Percentiles rank a stretch among this genome's conserved stretches.
phyloP scores from a whole-genome alignment of 768 basidiomycete genomes.

The Plicaturopsis crispa region DNA sequence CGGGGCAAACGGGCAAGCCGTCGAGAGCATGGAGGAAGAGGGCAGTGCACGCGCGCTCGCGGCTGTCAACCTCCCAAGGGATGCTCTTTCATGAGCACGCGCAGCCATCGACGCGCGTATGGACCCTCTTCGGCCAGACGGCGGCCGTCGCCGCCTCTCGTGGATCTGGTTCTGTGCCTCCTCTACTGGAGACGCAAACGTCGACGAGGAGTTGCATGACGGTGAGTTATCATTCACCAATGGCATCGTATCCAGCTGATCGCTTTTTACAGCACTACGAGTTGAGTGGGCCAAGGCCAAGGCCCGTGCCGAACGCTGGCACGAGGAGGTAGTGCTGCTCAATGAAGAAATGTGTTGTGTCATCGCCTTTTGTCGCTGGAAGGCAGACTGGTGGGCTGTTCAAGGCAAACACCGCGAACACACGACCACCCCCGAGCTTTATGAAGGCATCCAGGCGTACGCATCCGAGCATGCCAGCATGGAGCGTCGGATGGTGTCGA shows the following conservation, averaged over 20 bases:
- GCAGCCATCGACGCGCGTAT: background rate
- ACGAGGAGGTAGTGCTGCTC: conserved; percentile 16
- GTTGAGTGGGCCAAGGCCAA: conserved; percentile 18
- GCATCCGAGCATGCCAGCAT: too few relatives aligned
- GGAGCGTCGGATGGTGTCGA: too few relatives aligned
- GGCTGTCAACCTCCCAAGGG: background rate
- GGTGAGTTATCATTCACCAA: conserved; percentile 1
- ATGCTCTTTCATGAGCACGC: background rate
- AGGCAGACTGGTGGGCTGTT: background rate
- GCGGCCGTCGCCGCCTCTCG: conserved; percentile 7
- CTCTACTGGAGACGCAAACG: background rate
- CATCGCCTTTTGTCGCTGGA: conserved; percentile 13
- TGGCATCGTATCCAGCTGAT: background rate
- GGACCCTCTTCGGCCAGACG: conserved; percentile 2
- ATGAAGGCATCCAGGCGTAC: too few relatives aligned
- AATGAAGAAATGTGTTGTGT: conserved; percentile 21
- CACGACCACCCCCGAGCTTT: too few relatives aligned
- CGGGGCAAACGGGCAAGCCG: background rate
- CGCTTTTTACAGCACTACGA: conserved; percentile 4
- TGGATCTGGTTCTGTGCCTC: conserved; percentile 14
- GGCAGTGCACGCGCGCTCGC: background rate
- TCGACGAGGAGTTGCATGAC: conserved; percentile 3
- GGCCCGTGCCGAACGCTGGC: conserved; percentile 15
- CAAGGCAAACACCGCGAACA: background rate
- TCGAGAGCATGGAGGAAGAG: background rate